A percentile compares a stretch with the other conserved stretches of the same genome.
phyloP scores from a whole-genome alignment of 139 green algal genomes.

The Volvox africanus region DNA sequence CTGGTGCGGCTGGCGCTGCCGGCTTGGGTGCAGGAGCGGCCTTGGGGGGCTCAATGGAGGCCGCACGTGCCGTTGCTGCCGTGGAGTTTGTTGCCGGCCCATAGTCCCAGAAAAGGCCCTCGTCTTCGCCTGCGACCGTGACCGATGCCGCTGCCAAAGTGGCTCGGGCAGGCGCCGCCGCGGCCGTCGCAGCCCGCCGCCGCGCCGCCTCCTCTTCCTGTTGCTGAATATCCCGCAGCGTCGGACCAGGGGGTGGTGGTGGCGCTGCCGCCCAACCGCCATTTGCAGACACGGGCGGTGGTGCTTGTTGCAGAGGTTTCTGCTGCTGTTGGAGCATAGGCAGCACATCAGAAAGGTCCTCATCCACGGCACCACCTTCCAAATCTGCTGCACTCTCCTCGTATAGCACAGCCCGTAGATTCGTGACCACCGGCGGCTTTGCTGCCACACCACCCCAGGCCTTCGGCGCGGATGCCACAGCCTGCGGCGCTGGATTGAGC shows the following conservation, averaged over 20 bases:
- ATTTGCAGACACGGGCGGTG: neutral
- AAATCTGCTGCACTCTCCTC: constrained; percentile 68
- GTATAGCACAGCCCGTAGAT: constrained; percentile 56
- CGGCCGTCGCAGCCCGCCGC: neutral
- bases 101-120: constrained; percentile 81
- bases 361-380: constrained; percentile 65
- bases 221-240: constrained; percentile 55
- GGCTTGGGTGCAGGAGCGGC: neutral
- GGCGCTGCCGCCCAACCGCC: neutral
- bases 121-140: constrained; percentile 47
- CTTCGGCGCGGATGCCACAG: constrained; percentile 15
- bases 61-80: neutral
- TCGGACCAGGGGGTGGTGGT: constrained; percentile 7
- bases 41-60: neutral
- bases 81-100: constrained; percentile 15
- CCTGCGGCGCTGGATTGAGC: constrained; percentile 35
- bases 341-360: constrained; percentile 63
- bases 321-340: constrained; percentile 28
- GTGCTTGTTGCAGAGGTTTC: neutral
- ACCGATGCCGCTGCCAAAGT: neutral
- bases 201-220: constrained; percentile 36
- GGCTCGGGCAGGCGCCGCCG: neutral
- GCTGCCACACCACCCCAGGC: constrained; percentile 53
- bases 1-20: neutral
- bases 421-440: constrained; percentile 18